Evolutionary conservation across 1,284 basidiomycete species (phyloP), one percentile per base, ranked within the genome.

Genomic region (Rhodotorula sp.): DNA sequence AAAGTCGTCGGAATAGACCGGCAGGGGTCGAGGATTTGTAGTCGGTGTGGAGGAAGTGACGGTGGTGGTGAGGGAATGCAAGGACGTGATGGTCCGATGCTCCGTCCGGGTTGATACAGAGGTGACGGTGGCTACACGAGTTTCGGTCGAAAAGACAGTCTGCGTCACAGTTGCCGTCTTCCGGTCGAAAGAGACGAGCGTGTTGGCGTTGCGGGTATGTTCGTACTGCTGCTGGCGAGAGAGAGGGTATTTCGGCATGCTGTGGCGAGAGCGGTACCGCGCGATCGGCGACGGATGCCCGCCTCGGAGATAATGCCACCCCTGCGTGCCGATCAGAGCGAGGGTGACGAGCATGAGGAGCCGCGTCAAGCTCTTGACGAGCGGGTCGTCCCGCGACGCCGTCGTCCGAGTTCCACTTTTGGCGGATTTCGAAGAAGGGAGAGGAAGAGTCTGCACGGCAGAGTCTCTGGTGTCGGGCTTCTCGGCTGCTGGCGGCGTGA

Each of bases 1-100:
- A 29, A 54, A 54, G 53, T 54, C 53, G 53, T 54, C 53, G n/a
- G n/a, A 29, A 30, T 54, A 54, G 29, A 54, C 29, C 26, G 53
- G 53, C 24, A 17, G 17, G 12, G 53, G 53, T 17, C 53, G 53
- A 29, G 26, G 53, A 8, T n/a, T n/a, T 17, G 53, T 4, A 7
- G 24, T 51, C 29, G 53, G 53, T 18, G 26, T 30, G 26, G 53
- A 26, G 10, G 49, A 22, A 10, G n/a, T 14, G 49, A n/a, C 49
- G 49, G 49, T 22, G 10, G 53, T 54, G 14, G n/a, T 29, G 53
- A 54, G 53, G 26, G 53, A 26, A 18, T 54, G 53, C 53, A 54
- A 15, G 2, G 53, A 54, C 4, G 53, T 54, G n/a, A 54, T 26
- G 26, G 53, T 54, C 14, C 53, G 53, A 18, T 54, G 53, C 26